phyloP scores from a whole-genome alignment of 768 basidiomycete species.

The Leccinum sublutescens region DNA sequence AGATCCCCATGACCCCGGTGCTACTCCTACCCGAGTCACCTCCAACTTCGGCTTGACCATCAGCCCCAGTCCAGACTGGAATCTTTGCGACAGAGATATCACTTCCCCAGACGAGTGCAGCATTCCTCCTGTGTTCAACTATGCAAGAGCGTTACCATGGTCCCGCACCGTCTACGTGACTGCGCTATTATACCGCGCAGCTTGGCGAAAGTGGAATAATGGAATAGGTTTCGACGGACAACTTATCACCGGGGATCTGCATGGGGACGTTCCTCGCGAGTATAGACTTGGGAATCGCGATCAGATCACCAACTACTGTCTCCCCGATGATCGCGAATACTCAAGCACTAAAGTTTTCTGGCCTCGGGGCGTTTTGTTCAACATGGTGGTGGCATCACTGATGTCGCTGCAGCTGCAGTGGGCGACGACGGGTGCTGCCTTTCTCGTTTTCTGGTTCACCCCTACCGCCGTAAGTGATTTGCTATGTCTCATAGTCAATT shows the following conservation, averaged over 20 bases:
- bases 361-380: conserved; percentile 19
- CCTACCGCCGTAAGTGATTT: conserved; percentile 22
- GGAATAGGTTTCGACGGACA: neutral
- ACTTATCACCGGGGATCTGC: neutral
- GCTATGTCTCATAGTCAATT: neutral
- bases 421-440: conserved; percentile 28
- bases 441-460: conserved; percentile 26
- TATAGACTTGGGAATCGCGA: neutral
- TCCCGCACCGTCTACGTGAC: neutral
- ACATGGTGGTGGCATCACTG: conserved; percentile 1
- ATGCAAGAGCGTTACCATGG: neutral
- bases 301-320: conserved; percentile 20
- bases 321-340: neutral
- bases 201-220: neutral
- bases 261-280: conserved; percentile 1
- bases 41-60: neutral
- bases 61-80: neutral
- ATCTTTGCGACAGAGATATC: neutral
- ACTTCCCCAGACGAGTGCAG: conserved; percentile 2
- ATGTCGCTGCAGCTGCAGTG: conserved; percentile 22
- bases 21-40: neutral
- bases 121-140: neutral
- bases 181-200: conserved; percentile 8
- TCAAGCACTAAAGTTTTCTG: conserved; percentile 1
- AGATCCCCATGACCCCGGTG: neutral